Percentiles rank a stretch among this genome's conserved stretches.
phyloP scores from a whole-genome alignment of 2,329 filamentous ascomycete genomes.

The Apiospora kogelbergensis region DNA sequence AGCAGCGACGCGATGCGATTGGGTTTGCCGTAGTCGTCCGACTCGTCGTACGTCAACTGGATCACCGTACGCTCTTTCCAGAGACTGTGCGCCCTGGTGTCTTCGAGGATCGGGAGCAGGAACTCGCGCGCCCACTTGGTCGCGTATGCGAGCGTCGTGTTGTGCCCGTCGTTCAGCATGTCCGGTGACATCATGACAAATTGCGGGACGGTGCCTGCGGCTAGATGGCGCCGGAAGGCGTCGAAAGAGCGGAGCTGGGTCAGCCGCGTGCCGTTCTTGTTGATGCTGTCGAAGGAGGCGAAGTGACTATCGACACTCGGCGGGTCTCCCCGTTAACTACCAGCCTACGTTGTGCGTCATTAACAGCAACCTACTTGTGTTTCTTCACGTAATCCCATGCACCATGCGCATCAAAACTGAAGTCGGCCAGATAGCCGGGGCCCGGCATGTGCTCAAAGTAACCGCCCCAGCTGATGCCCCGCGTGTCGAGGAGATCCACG shows the following conservation, averaged over 20 bases:
- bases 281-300: slow-evolving; percentile 42
- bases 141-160: slow-evolving; percentile 68
- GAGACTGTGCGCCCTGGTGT: not conserved
- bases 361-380: slow-evolving; percentile 33
- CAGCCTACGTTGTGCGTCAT: slow-evolving; percentile 24
- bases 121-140: slow-evolving; percentile 68
- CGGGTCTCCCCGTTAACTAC: slow-evolving; percentile 21
- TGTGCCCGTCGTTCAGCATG: slow-evolving; percentile 69
- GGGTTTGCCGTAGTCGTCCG: slow-evolving; percentile 62
- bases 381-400: slow-evolving; percentile 40
- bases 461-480: slow-evolving; percentile 41
- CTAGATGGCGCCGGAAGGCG: slow-evolving; percentile 59
- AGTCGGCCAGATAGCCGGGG: slow-evolving; percentile 46
- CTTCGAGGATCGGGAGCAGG: slow-evolving; percentile 63
- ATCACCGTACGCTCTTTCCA: slow-evolving; percentile 76
- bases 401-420: slow-evolving; percentile 32
- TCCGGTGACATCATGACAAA: slow-evolving; percentile 64
- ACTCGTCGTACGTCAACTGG: slow-evolving; percentile 78
- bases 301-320: slow-evolving; percentile 27
- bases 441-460: slow-evolving; percentile 47
- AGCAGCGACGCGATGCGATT: slow-evolving; percentile 73
- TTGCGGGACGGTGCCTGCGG: slow-evolving; percentile 58
- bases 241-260: slow-evolving; percentile 62
- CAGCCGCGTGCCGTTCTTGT: slow-evolving; percentile 45
- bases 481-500: slow-evolving; percentile 44